Base-by-base conservation (phyloP, 495 filamentous ascomycete genomes). In the Terfezia boudieri region DNA sequence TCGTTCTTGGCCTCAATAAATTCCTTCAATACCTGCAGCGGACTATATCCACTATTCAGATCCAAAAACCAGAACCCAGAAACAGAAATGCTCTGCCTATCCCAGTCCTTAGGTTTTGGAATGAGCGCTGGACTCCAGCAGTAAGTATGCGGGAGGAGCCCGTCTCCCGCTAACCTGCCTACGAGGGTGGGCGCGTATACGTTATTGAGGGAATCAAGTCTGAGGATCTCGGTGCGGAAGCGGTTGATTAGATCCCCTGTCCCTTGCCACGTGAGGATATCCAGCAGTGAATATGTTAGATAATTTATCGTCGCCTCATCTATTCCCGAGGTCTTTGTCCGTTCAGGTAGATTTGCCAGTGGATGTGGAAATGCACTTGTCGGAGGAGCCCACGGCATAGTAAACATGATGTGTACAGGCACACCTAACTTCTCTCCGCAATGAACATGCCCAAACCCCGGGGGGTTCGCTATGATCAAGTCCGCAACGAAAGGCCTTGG, bases 341-440 rank as follows among this genome's bases (percentile, higher is more conserved):
- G 1, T 2, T 46, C 41, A 14, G 41, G 41, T 14, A 46, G 41
- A 57, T 78, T 83, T 37, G 81, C 82, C 35, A 86, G 67, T 4
- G 82, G 81, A 59, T 86, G 82, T 2, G 82, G 80, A 58, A 85
- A 84, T 7, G 75, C 72, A 55, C 73, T 74, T 0, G 81, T 85
- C 0, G 79, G 75, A 20, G 41, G 76, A 9, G 74, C 78, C 58
- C 78, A 82, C 14, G 78, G 78, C 56, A 82, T 46, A 8, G 71
- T 73, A 56, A 82, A 82, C 76, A 81, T 81, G 37, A 82, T 67
- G 59, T 82, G 79, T 12, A 82, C 58, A 10, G 79, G 79, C 36
- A 81, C 70, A 8, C 79, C 79, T 35, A 82, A 57, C 36, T 74
- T 72, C 66, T 82, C 79, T 0, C 78, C 79, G 56, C 78, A 73